phyloP scores from a whole-genome alignment of 106 monocot genomes.

The Ottelia alismoides region DNA sequence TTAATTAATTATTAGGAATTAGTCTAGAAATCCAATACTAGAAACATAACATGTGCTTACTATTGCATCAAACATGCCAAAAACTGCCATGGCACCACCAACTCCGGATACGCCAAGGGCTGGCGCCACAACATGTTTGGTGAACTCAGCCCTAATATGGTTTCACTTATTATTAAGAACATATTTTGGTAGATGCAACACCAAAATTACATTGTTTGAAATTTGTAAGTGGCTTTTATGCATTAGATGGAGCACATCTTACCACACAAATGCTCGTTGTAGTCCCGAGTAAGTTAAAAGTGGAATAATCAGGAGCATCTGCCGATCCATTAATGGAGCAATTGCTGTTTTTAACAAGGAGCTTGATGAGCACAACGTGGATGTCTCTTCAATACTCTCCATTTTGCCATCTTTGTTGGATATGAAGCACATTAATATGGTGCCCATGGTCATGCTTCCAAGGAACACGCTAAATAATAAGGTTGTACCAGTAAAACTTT shows the following conservation, averaged over 20 bases:
- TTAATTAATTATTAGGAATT: background rate
- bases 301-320: constrained; percentile 70
- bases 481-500: constrained; percentile 38
- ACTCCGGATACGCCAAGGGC: constrained; percentile 87
- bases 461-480: constrained; percentile 76
- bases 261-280: constrained; percentile 93
- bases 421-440: constrained; percentile 66
- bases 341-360: constrained; percentile 43
- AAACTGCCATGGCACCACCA: constrained; percentile 92
- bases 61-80: constrained; percentile 74
- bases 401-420: constrained; percentile 62
- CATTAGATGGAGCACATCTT: background rate
- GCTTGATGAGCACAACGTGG: constrained; percentile 3
- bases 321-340: constrained; percentile 48
- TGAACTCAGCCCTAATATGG: constrained; percentile 73
- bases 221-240: background rate
- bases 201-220: too few relatives aligned
- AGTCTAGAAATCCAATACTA: background rate
- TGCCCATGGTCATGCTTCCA: constrained; percentile 56
- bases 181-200: background rate
- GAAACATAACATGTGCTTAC: constrained; percentile 24
- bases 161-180: background rate
- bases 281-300: constrained; percentile 83
- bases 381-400: constrained; percentile 16
- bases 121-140: constrained; percentile 74